Percentiles rank a stretch among this genome's conserved stretches.
These are phyloP conservation scores for Sanghuangporus baumii DNA, from an alignment of 1,284 basidiomycete genomes.

Conservation along the genomic window DNA sequence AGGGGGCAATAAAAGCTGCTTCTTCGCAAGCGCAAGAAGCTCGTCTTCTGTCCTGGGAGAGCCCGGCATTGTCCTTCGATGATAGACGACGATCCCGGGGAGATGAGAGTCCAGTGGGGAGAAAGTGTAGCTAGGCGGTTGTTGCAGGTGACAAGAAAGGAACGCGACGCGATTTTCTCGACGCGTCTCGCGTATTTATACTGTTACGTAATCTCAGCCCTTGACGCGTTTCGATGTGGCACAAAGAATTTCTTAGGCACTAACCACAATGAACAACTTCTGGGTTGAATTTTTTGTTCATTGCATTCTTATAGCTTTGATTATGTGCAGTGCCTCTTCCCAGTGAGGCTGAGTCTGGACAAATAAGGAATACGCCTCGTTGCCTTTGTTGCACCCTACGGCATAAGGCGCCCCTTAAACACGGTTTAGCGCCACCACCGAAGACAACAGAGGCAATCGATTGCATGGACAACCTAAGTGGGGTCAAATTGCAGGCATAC, in stretches of 20 bases:
- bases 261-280: too few relatives aligned
- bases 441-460: too few relatives aligned
- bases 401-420: not conserved
- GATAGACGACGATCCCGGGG: not conserved
- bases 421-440: not conserved
- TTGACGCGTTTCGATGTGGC: not conserved
- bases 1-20: constrained; percentile 19
- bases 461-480: too few relatives aligned
- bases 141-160: not conserved
- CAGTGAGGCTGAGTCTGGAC: not conserved
- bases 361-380: not conserved
- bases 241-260: too few relatives aligned
- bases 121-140: not conserved
- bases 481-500: too few relatives aligned
- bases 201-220: not conserved
- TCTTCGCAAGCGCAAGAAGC: constrained; percentile 19
- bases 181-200: constrained; percentile 8
- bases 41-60: not conserved
- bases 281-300: too few relatives aligned
- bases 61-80: not conserved
- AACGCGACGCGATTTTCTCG: not conserved
- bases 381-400: not conserved
- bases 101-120: not conserved
- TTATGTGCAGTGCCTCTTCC: too few relatives aligned
- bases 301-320: too few relatives aligned